phyloP scores from a whole-genome alignment of 2,329 filamentous ascomycete species.

The Leptographium flavum region DNA sequence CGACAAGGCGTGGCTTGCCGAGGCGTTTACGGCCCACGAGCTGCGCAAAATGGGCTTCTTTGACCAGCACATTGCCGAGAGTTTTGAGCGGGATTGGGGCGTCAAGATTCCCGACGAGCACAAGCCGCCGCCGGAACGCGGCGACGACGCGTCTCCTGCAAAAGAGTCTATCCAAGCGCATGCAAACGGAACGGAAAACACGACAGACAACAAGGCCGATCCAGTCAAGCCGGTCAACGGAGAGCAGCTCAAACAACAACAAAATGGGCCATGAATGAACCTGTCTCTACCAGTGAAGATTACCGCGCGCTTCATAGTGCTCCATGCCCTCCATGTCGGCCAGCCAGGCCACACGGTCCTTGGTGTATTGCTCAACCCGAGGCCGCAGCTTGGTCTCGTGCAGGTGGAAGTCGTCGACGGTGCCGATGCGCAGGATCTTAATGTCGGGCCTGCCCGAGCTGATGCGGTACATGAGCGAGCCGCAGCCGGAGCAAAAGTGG shows the following conservation, averaged over 20 bases:
- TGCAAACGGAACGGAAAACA: no score
- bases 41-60: constrained; percentile 34
- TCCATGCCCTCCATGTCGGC: no score
- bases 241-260: no score
- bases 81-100: constrained; percentile 34
- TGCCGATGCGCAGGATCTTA: constrained; percentile 30
- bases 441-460: constrained; percentile 22
- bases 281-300: no score
- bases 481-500: constrained; percentile 45
- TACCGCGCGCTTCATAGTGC: no score
- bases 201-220: no score
- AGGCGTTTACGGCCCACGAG: constrained; percentile 36
- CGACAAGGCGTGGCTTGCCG: constrained; percentile 36
- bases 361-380: constrained; percentile 27
- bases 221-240: no score
- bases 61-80: constrained; percentile 28
- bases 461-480: constrained; percentile 34
- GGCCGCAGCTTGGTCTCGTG: constrained; percentile 33
- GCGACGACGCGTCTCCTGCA: background rate
- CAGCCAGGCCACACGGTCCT: constrained; percentile 23
- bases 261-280: no score
- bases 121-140: no score
- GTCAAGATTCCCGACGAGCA: constrained; percentile 23
- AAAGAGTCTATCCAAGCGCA: no score
- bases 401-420: constrained; percentile 35